Evolutionary conservation across 2,329 filamentous ascomycete genomes (phyloP).

Genomic region (Ophiostoma populinum): DNA sequence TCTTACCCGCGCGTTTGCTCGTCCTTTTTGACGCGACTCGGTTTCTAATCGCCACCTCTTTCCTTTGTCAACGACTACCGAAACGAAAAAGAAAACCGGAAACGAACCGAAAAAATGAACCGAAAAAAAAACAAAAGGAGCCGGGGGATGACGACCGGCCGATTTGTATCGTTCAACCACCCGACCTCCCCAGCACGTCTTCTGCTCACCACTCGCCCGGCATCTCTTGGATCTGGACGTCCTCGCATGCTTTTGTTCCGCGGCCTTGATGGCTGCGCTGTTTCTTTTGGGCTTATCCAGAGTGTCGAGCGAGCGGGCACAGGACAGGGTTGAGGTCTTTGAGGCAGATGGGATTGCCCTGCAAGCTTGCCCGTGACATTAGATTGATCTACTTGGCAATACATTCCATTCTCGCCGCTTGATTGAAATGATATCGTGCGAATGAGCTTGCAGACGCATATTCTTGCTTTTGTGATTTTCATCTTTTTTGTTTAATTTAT

Average conservation of each 20-base stretch:
- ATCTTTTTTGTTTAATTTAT: too few species aligned
- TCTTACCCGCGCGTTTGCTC: background rate
- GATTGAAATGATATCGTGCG: too few species aligned
- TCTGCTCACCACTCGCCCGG: background rate
- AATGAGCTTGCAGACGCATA: too few species aligned
- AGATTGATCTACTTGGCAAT: too few species aligned
- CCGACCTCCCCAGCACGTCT: background rate
- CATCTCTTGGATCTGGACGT: constrained; percentile 1
- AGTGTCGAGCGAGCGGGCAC: background rate
- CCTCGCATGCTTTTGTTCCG: background rate
- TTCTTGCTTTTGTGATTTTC: too few species aligned
- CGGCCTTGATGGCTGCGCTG: constrained; percentile 1
- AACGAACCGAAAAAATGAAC: background rate
- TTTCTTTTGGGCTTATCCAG: constrained; percentile 1
- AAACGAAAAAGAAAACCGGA: background rate
- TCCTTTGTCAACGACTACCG: background rate
- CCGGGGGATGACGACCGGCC: background rate
- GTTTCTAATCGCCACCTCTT: background rate
- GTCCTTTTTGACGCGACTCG: background rate
- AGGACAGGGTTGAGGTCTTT: background rate
- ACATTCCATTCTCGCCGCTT: too few species aligned
- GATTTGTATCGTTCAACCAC: background rate
- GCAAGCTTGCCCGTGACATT: background rate
- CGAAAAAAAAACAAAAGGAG: background rate
- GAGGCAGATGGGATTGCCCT: background rate